A percentile compares a stretch with the other conserved stretches of the same genome.
Evolutionary conservation across 768 basidiomycete genomes (phyloP).

Genomic region (Saitozyma podzolica): DNA sequence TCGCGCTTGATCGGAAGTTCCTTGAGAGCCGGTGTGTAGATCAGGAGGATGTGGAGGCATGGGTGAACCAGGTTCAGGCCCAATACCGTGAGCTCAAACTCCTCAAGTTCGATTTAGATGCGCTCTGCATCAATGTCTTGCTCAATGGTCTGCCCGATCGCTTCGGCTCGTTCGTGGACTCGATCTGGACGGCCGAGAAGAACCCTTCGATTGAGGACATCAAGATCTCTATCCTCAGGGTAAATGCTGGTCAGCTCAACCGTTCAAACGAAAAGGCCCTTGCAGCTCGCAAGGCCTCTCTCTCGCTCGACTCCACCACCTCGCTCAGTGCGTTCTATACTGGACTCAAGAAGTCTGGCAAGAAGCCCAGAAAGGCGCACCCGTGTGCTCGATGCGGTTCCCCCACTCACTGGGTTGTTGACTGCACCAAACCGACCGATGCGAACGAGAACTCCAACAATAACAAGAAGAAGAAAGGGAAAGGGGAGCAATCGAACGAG

Average conservation of each 20-base stretch:
- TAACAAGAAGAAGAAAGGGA: constrained; percentile 1
- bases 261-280: constrained; percentile 9
- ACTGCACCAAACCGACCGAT: constrained; percentile 3
- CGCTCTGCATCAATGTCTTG: constrained; percentile 10
- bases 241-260: constrained; percentile 10
- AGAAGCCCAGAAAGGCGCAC: constrained; percentile 11
- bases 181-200: constrained; percentile 5
- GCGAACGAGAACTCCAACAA: background rate
- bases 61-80: constrained; percentile 7
- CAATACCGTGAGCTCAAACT: constrained; percentile 12
- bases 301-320: constrained; percentile 2
- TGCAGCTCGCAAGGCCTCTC: constrained; percentile 1
- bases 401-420: constrained; percentile 7
- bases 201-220: constrained; percentile 7
- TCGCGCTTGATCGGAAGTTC: constrained; percentile 4
- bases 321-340: constrained; percentile 7
- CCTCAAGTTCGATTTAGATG: constrained; percentile 10
- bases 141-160: constrained; percentile 14
- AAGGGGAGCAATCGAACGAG: background rate
- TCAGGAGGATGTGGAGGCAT: constrained; percentile 9
- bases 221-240: constrained; percentile 4
- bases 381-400: constrained; percentile 13
- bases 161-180: constrained; percentile 8
- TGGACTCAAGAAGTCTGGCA: constrained; percentile 7
- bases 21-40: constrained; percentile 6